Evolutionary conservation across 75 land plant species (phyloP).

Genomic region (Pinus albicaulis): DNA sequence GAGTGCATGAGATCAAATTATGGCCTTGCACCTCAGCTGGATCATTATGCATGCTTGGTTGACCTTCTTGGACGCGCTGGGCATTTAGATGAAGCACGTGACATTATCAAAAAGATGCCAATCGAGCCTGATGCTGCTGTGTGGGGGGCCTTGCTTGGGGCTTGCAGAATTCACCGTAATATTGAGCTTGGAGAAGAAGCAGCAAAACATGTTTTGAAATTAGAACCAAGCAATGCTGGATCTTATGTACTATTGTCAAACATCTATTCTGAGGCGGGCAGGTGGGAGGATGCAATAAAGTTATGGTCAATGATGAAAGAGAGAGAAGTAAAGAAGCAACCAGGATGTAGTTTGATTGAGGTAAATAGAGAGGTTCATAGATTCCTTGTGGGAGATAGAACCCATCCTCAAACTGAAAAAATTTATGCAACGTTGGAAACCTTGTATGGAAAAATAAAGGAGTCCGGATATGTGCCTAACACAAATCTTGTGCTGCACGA

Average conservation of each 20-base stretch:
- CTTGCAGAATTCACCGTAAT: constrained; percentile 32
- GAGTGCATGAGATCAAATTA: constrained; percentile 23
- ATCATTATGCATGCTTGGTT: constrained; percentile 56
- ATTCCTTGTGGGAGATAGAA: constrained; percentile 22
- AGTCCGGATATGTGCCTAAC: constrained; percentile 21
- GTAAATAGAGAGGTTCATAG: constrained; percentile 33
- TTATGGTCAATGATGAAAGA: constrained; percentile 26
- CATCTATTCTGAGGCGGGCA: constrained; percentile 36
- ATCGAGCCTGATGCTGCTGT: constrained; percentile 19
- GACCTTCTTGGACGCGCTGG: constrained; percentile 32
- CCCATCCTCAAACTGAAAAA: constrained; percentile 7
- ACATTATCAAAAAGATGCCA: constrained; percentile 25
- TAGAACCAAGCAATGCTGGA: constrained; percentile 27
- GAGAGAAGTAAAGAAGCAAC: constrained; percentile 5
- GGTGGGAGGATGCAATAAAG: constrained; percentile 45
- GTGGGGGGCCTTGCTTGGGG: constrained; percentile 38
- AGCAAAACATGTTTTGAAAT: constrained; percentile 28
- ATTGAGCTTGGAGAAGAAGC: constrained; percentile 27
- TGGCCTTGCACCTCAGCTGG: constrained; percentile 32
- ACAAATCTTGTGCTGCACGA: constrained; percentile 37
- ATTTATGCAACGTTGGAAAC: constrained; percentile 13
- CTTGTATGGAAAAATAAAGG: constrained; percentile 19
- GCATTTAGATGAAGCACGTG: constrained; percentile 32
- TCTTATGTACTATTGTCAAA: constrained; percentile 29
- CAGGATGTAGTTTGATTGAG: constrained; percentile 36